These are phyloP conservation scores for Patellifolia procumbens DNA, from an alignment of 179 eudicot genomes.

Conservation along the genomic window DNA sequence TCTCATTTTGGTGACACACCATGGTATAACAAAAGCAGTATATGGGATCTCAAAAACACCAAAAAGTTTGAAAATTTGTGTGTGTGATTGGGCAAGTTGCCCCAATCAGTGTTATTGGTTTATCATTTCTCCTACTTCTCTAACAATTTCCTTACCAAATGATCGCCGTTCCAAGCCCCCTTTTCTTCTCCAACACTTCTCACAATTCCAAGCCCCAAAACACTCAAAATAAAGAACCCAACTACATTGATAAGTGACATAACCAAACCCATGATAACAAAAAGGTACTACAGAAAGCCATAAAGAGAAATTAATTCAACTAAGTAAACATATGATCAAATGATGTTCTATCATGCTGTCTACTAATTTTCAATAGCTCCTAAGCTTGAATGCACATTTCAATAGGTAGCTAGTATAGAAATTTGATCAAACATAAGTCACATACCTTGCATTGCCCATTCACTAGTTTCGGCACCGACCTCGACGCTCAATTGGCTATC, in stretches of 20 bases:
- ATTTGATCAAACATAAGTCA: conserved; percentile 3
- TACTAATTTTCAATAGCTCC: background rate
- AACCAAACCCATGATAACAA: background rate
- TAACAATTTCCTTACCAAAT: background rate
- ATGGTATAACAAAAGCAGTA: too few species aligned
- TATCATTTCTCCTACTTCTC: background rate
- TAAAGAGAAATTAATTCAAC: background rate
- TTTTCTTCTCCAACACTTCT: background rate
- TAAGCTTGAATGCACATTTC: background rate
- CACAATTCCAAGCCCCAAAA: background rate
- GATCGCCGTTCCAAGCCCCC: background rate
- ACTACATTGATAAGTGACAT: background rate
- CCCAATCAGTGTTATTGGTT: too few species aligned
- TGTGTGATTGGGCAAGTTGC: too few species aligned
- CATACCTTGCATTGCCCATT: conserved; percentile 94
- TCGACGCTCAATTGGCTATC: conserved; percentile 56
- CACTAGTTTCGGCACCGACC: conserved; percentile 63
- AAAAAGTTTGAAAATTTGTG: too few species aligned
- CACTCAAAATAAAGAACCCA: background rate
- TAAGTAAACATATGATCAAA: background rate
- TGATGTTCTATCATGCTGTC: background rate
- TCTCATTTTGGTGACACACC: too few species aligned
- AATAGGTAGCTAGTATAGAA: background rate
- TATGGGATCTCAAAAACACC: too few species aligned
- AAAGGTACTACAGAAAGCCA: background rate